Conservation (phyloP, 106 monocot species). For the Acorus gramineus region DNA sequence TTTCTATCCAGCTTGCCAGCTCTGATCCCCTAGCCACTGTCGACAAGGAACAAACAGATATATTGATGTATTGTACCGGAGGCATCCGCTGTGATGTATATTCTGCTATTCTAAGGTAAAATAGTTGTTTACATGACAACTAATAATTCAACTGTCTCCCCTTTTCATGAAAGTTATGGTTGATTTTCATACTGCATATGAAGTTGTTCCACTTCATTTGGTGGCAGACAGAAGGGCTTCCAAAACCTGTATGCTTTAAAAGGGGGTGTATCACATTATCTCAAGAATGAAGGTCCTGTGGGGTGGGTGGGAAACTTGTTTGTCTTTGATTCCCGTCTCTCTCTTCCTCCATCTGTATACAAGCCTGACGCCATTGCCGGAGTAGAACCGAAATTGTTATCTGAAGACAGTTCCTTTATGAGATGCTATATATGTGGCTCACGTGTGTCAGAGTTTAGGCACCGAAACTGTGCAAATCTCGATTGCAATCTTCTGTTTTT, state of each 20-base stretch:
- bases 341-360: slow-evolving; percentile 66
- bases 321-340: slow-evolving; percentile 84
- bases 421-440: slow-evolving; percentile 72
- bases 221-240: slow-evolving; percentile 69
- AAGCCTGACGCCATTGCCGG: slow-evolving; percentile 17
- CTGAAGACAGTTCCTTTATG: slow-evolving; percentile 36
- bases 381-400: slow-evolving; percentile 7
- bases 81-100: slow-evolving; percentile 97
- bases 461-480: slow-evolving; percentile 88
- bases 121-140: not conserved
- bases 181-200: not conserved
- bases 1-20: slow-evolving; percentile 25
- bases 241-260: slow-evolving; percentile 71
- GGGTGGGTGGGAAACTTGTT: slow-evolving; percentile 90
- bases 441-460: slow-evolving; percentile 44
- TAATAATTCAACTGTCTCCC: not conserved
- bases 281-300: slow-evolving; percentile 53
- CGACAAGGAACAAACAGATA: slow-evolving; percentile 67
- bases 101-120: slow-evolving; percentile 88
- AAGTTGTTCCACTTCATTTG: not conserved
- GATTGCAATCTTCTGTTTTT: slow-evolving; percentile 90
- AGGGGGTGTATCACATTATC: slow-evolving; percentile 88
- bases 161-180: not conserved
- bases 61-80: slow-evolving; percentile 95
- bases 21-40: slow-evolving; percentile 67